phyloP scores from a whole-genome alignment of 352 stramenopile species.

The Phytophthora lateralis region DNA sequence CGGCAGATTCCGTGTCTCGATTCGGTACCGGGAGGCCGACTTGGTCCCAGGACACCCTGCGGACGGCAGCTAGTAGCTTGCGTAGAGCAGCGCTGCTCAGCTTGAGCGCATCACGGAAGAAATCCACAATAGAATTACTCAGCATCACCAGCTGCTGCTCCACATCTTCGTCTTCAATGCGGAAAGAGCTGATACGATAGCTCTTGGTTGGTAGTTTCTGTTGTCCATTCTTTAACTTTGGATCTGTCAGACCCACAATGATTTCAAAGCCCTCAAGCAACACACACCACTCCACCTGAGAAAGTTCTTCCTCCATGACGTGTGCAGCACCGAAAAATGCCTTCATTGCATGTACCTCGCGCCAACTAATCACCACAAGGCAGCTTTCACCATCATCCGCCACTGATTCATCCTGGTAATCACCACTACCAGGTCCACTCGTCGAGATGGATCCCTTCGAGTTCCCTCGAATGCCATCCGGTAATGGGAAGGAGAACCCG shows the following conservation, averaged over 20 bases:
- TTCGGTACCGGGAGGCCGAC: conserved; percentile 55
- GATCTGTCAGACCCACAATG: conserved; percentile 72
- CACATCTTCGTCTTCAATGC: conserved; percentile 85
- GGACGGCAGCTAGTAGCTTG: conserved; percentile 65
- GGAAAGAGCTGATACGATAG: conserved; percentile 76
- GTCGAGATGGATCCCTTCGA: conserved; percentile 42
- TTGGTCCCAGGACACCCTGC: conserved; percentile 75
- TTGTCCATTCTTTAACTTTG: conserved; percentile 75
- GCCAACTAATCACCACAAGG: conserved; percentile 73
- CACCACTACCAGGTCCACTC: conserved; percentile 20
- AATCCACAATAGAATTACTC: conserved; percentile 84
- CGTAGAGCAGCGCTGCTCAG: conserved; percentile 63
- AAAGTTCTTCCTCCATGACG: conserved; percentile 87
- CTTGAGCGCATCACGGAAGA: conserved; percentile 77
- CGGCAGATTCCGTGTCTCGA: conserved; percentile 14
- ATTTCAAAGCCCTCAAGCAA: conserved; percentile 85
- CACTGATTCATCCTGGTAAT: conserved; percentile 46
- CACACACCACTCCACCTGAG: conserved; percentile 74
- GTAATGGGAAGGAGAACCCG: conserved; percentile 80
- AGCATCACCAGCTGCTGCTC: conserved; percentile 89
- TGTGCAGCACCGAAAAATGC: conserved; percentile 81
- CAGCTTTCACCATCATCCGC: conserved; percentile 69
- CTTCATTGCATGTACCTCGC: conserved; percentile 90
- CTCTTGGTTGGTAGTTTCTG: conserved; percentile 77
- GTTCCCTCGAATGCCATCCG: conserved; percentile 62